Conservation (phyloP, 129 eudicot genomes). For the Pulicaria dysenterica region DNA sequence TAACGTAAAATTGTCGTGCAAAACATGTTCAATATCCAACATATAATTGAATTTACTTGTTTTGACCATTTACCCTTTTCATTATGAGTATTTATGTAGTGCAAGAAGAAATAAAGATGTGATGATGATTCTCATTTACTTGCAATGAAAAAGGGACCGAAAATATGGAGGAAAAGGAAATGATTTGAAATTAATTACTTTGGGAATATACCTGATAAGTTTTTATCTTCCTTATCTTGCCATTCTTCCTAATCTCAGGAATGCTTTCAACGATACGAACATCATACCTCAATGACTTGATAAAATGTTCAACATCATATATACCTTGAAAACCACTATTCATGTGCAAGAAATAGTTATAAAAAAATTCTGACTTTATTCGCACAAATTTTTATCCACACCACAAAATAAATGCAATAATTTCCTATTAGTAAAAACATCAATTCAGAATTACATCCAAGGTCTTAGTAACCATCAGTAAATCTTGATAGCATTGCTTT, state of each 20-base stretch:
- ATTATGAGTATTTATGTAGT: too few relatives aligned
- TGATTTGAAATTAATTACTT: background rate
- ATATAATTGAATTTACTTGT: too few relatives aligned
- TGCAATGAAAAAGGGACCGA: too few relatives aligned
- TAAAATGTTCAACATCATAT: conserved; percentile 85
- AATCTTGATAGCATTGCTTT: conserved; percentile 4
- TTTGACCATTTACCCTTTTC: too few relatives aligned
- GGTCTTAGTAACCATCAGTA: background rate
- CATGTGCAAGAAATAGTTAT: conserved; percentile 20
- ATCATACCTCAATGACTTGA: conserved; percentile 78
- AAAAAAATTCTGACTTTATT: background rate
- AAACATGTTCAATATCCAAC: too few relatives aligned
- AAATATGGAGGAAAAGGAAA: background rate
- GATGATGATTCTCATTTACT: too few relatives aligned
- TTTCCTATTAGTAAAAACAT: background rate
- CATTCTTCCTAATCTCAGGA: conserved; percentile 80
- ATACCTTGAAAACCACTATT: conserved; percentile 83
- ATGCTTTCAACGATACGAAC: conserved; percentile 79
- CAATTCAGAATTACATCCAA: background rate
- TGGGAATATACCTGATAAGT: conserved; percentile 56
- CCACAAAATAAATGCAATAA: conserved; percentile 9
- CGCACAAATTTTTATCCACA: background rate
- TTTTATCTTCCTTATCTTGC: conserved; percentile 80
- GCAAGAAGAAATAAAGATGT: too few relatives aligned
- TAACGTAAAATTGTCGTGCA: too few relatives aligned